Percentiles rank a stretch among this genome's conserved stretches.
These are phyloP conservation scores for Ramaria rubella DNA, from an alignment of 768 basidiomycete genomes.

Conservation along the genomic window DNA sequence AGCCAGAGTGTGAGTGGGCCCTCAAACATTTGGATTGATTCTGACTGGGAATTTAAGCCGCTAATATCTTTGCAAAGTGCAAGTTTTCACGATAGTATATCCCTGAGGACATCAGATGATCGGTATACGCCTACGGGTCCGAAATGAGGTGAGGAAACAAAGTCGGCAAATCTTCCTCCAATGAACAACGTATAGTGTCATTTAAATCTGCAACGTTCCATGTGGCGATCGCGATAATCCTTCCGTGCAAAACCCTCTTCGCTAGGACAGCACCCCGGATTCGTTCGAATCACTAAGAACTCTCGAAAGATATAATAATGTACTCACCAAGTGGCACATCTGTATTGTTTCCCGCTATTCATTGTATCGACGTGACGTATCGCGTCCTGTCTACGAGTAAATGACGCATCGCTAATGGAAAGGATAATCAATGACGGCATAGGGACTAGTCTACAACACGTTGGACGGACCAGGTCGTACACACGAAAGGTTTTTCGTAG, in stretches of 20 bases:
- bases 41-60: too few species aligned
- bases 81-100: too few species aligned
- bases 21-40: too few species aligned
- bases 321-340: slow-evolving; percentile 5
- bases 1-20: too few species aligned
- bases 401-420: neutral
- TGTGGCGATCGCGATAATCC: slow-evolving; percentile 8
- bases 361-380: slow-evolving; percentile 4
- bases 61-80: too few species aligned
- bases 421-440: neutral
- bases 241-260: slow-evolving; percentile 8
- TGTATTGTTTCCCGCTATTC: slow-evolving; percentile 10
- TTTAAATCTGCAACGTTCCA: slow-evolving; percentile 1
- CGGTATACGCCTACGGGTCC: too few species aligned
- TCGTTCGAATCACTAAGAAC: too few species aligned
- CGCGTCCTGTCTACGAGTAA: slow-evolving; percentile 9
- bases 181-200: neutral
- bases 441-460: neutral
- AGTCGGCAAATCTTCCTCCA: too few species aligned
- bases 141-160: too few species aligned
- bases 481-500: slow-evolving; percentile 5
- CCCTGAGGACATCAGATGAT: too few species aligned
- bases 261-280: neutral
- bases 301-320: neutral
- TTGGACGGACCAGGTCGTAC: slow-evolving; percentile 5